These are phyloP conservation scores for Syncephalastrum racemosum DNA, from an alignment of 371 early-diverging fungal genomes.

Conservation along the genomic window DNA sequence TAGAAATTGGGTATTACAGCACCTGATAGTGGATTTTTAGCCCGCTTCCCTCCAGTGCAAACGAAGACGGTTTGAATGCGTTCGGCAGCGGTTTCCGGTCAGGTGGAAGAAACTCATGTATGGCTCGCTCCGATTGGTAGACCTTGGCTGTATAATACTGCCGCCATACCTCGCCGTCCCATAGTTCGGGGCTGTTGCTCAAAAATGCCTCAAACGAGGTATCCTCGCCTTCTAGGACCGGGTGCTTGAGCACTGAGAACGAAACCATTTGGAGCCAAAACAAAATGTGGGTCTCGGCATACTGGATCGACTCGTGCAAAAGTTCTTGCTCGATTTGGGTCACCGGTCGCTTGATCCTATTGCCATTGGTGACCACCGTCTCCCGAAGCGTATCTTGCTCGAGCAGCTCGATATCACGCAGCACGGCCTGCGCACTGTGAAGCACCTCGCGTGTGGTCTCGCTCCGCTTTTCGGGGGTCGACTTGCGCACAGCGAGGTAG, in stretches of 20 bases:
- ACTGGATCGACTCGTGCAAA: constrained; percentile 17
- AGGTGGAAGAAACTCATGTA: constrained; percentile 33
- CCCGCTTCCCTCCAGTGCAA: constrained; percentile 37
- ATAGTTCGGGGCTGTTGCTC: constrained; percentile 18
- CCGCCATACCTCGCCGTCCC: constrained; percentile 33
- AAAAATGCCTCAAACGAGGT: constrained; percentile 30
- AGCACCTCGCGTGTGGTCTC: constrained; percentile 14
- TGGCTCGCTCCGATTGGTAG: constrained; percentile 30
- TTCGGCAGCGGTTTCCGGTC: constrained; percentile 42
- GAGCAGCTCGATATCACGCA: constrained; percentile 17
- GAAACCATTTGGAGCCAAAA: constrained; percentile 49
- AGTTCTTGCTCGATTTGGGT: constrained; percentile 4
- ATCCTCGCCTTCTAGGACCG: constrained; percentile 31
- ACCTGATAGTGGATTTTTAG: constrained; percentile 40
- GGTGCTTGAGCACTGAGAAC: constrained; percentile 30
- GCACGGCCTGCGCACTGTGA: constrained; percentile 13
- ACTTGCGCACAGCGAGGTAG: constrained; percentile 25
- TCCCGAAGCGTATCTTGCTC: constrained; percentile 15
- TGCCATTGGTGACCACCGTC: neutral
- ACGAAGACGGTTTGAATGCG: constrained; percentile 42
- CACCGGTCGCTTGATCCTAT: constrained; percentile 1
- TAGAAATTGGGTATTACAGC: constrained; percentile 16
- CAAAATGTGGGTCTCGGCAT: constrained; percentile 38
- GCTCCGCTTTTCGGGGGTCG: constrained; percentile 14
- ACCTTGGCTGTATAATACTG: constrained; percentile 30